Evolutionary conservation across 495 filamentous ascomycete genomes (phyloP).

Genomic region (Corynascus novoguineensis): DNA sequence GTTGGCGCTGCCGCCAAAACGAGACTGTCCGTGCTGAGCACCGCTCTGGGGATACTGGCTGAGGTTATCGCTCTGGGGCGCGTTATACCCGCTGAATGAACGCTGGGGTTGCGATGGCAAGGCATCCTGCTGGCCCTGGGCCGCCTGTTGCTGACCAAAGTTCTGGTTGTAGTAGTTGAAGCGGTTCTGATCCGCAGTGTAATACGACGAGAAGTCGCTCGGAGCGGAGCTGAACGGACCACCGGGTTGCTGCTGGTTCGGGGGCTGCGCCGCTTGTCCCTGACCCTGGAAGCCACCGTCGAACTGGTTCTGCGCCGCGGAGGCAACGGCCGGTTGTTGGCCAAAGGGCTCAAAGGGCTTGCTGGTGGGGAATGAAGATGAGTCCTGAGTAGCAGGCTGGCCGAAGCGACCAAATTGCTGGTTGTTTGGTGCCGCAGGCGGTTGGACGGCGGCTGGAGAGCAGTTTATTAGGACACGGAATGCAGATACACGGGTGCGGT

Average conservation of each 20-base stretch:
- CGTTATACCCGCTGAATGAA: slow-evolving; percentile 68
- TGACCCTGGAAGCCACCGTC: slow-evolving; percentile 48
- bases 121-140: slow-evolving; percentile 66
- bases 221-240: slow-evolving; percentile 66
- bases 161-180: slow-evolving; percentile 68
- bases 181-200: slow-evolving; percentile 73
- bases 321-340: slow-evolving; percentile 53
- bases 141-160: slow-evolving; percentile 63
- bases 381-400: slow-evolving; percentile 50
- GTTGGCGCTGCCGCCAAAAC: slow-evolving; percentile 51
- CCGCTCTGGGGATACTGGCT: slow-evolving; percentile 70
- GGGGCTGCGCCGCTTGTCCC: slow-evolving; percentile 53
- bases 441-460: slow-evolving; percentile 31
- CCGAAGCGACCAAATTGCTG: slow-evolving; percentile 72
- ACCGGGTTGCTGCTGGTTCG: slow-evolving; percentile 48
- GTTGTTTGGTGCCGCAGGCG: slow-evolving; percentile 42
- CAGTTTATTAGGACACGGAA: slow-evolving; percentile 28
- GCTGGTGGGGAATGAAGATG: slow-evolving; percentile 53
- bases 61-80: slow-evolving; percentile 63
- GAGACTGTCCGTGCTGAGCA: slow-evolving; percentile 36
- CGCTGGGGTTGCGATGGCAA: slow-evolving; percentile 57
- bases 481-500: neutral
- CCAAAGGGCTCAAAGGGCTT: slow-evolving; percentile 87
- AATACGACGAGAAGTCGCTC: slow-evolving; percentile 79
- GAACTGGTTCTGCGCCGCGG: slow-evolving; percentile 41